Evolutionary conservation across 495 filamentous ascomycete genomes (phyloP).

Genomic region (Stereocaulon alpinum): DNA sequence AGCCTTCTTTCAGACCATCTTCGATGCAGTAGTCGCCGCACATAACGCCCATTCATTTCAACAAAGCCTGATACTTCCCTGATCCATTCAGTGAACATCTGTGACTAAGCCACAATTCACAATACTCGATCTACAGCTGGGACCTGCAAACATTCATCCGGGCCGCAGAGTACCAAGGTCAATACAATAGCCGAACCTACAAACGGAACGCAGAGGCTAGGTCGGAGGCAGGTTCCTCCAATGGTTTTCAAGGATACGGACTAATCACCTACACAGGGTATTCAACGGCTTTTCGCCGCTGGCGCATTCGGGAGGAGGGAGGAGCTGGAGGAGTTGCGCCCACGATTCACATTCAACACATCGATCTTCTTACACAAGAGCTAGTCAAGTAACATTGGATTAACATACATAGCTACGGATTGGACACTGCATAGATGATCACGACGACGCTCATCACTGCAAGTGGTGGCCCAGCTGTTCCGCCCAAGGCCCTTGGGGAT

Average conservation of each 20-base stretch:
- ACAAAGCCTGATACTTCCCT: too few relatives aligned
- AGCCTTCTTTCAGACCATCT: too few relatives aligned
- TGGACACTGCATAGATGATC: slow-evolving; percentile 13
- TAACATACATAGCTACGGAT: background rate
- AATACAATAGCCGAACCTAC: background rate
- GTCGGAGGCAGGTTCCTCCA: slow-evolving; percentile 5
- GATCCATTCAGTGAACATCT: background rate
- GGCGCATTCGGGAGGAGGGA: slow-evolving; percentile 14
- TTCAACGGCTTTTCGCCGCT: slow-evolving; percentile 11
- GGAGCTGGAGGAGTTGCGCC: slow-evolving; percentile 13
- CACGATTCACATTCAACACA: background rate
- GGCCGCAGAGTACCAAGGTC: background rate
- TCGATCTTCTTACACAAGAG: background rate
- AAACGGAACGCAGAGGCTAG: slow-evolving; percentile 1
- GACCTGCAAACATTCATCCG: background rate
- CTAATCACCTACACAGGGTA: background rate
- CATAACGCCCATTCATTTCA: too few relatives aligned
- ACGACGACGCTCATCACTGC: slow-evolving; percentile 5
- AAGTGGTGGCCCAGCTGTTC: slow-evolving; percentile 5
- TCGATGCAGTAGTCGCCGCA: too few relatives aligned
- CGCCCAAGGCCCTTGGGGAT: slow-evolving; percentile 31
- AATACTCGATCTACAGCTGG: background rate
- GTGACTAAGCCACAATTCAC: background rate
- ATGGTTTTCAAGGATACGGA: background rate
- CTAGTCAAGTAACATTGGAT: too few relatives aligned